phyloP scores from a whole-genome alignment of 139 green algal genomes.

The Pleodorina starrii region DNA sequence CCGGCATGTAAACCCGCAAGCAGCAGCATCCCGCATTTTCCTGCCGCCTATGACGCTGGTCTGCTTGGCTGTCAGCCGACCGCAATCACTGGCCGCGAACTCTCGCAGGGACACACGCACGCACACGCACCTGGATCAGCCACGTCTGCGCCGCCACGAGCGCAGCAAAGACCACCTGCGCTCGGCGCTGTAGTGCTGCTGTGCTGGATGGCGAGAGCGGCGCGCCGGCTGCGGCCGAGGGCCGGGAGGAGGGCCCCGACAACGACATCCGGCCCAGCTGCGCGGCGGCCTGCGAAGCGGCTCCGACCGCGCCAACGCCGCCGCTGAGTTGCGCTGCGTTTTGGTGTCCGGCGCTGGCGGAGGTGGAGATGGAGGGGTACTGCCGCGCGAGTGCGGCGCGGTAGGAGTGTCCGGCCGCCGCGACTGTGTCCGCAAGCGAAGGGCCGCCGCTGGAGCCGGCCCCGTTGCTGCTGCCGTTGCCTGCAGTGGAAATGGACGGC shows the following conservation, averaged over 20 bases:
- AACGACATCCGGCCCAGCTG: constrained; percentile 35
- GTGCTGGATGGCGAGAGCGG: no score
- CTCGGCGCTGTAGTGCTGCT: neutral
- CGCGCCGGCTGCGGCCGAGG: neutral
- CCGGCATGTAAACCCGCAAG: no score
- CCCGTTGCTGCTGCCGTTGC: neutral
- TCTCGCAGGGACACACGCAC: no score
- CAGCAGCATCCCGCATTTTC: no score
- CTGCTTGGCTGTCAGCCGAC: no score
- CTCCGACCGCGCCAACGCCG: neutral
- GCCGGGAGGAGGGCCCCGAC: neutral
- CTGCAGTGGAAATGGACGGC: no score
- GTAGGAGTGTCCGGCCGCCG: neutral
- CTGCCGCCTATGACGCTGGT: no score
- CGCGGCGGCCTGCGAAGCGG: neutral
- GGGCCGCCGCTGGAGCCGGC: neutral
- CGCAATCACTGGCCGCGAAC: no score
- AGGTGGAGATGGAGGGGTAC: neutral
- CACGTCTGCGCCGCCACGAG: constrained; percentile 39
- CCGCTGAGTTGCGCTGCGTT: neutral
- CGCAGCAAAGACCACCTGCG: constrained; percentile 25
- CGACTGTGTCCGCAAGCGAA: neutral
- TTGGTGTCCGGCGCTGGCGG: neutral
- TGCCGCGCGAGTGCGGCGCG: neutral
- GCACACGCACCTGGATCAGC: constrained; percentile 23